Evolutionary conservation across 2,329 filamentous ascomycete species (phyloP), one percentile per base, ranked within the genome.

Genomic region (Aspergillus sp.): DNA sequence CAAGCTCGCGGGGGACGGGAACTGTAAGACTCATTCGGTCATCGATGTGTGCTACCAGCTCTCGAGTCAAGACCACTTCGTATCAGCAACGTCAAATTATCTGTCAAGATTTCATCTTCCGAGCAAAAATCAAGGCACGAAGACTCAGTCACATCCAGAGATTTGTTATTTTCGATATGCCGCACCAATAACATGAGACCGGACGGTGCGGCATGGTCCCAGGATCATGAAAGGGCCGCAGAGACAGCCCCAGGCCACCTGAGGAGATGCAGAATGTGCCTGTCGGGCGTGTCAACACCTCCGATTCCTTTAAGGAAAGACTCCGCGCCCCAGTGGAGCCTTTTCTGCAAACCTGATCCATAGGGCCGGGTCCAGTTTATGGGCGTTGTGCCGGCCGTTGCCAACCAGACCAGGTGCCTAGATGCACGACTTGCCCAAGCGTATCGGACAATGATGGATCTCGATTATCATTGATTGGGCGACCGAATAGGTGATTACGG

Each of bases 61-160:
- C 41, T 64, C 67, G 62, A 67, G 58, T 63, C 62, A 57, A 61
- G 38, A 23, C 42, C 41, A 62, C 58, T 61, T 57, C 52, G 36
- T 49, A 54, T 63, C 57, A 58, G 61, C 27, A 36, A 32, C 53
- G 50, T 58, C 61, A 58, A 66, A 65, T 57, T 42, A 62, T 38
- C 36, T 30, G 44, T 51, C 56, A 27, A 47, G 48, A 50, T 54
- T 15, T 53, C 39, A 23, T 49, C 39, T 53, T 53, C 27, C 55
- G 54, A 39, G 21, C n/a, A 49, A 30, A 30, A 60, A 54, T 48
- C 15, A 36, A 41, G 41, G 41, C 54, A 42, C 53, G 39, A 36
- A 59, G 41, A 48, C 38, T 58, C 39, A 58, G 60, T 60, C 60
- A 59, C 54, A 54, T 61, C 59, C 42, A 59, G 38, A 27, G 49